Base-by-base conservation (phyloP, 257 asterid genomes). In the Dorcoceras hygrometricum region DNA sequence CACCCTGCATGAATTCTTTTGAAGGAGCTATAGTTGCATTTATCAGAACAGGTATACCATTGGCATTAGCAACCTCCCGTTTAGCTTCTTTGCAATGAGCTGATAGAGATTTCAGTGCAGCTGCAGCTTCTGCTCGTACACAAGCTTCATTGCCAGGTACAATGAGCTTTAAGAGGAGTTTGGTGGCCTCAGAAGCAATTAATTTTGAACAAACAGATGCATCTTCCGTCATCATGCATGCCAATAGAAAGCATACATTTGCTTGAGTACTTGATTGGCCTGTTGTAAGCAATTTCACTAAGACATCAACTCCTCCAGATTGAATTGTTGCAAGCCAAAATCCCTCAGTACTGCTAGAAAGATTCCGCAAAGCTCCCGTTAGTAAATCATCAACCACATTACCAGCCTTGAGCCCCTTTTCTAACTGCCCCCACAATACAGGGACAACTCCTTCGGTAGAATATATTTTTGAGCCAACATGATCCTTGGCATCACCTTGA, bases 11-110 rank as follows among this genome's bases (percentile, higher is more conserved):
- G 81, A 87, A 94, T 79, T 94, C 99, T 77, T 94, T 94, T 34
- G 99, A 94, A 75, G 99, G 99, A 65, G 99, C 99, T 74, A 94
- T 94, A 32, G 99, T 94, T 57, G 96, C 99, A 79, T 94, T 94
- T 67, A 94, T 94, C 57, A 94, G 75, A 77, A 86, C 89, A 71
- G 97, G 96, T 70, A 94, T 94, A 73, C 99, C 99, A 62, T 85
- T 94, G 67, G 81, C 83, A 77, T 73, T 87, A 65, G 97, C 88
- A 68, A 94, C 83, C 81, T 88, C 99, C 70, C 71, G 67, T 68
- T 87, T 85, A 46, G 97, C 95, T 74, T 94, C 99, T 80, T 88
- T 90, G 82, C 89, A 81, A 76, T 90, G 96, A 7, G 96, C 83
- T 57, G 99, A 94, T 74, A 94, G 97, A 79, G 99, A 94, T 80